Evolutionary conservation across 192 early-diverging fungal genomes (phyloP).

Genomic region (Gamsiella multidivaricata): DNA sequence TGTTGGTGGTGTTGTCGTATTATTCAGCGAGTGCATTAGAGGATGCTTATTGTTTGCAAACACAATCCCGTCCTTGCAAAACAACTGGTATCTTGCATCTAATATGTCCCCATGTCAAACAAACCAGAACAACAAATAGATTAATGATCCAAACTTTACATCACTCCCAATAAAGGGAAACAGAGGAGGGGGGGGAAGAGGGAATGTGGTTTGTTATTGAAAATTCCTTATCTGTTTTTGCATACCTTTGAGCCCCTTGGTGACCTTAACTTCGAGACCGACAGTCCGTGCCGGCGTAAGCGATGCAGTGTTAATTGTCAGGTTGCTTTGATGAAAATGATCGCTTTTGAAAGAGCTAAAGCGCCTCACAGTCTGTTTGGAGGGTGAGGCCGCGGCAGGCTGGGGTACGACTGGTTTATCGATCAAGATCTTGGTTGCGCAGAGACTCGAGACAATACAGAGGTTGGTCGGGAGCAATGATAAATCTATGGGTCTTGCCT

Average conservation of each 20-base stretch:
- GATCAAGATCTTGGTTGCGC: conserved; percentile 35
- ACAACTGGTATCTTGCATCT: conserved; percentile 9
- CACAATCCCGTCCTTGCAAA: conserved; percentile 17
- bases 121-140: background rate
- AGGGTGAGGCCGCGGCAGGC: background rate
- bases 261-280: conserved; percentile 18
- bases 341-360: conserved; percentile 1
- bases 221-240: background rate
- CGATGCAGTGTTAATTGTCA: conserved; percentile 22
- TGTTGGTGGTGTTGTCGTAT: conserved; percentile 10
- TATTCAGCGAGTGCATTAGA: conserved; percentile 16
- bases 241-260: background rate
- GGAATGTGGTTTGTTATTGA: background rate
- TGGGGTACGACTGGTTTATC: conserved; percentile 11
- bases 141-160: background rate
- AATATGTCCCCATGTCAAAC: background rate
- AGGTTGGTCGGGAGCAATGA: conserved; percentile 16
- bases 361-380: background rate
- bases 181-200: background rate
- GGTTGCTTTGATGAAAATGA: background rate
- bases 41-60: conserved; percentile 28
- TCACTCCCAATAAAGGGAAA: background rate
- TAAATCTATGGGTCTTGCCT: conserved; percentile 15
- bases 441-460: conserved; percentile 17
- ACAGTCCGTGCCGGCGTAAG: conserved; percentile 19